Percentiles rank a stretch among this genome's conserved stretches.
Conservation (phyloP, 257 asterid species). For the Paulownia fortunei region DNA sequence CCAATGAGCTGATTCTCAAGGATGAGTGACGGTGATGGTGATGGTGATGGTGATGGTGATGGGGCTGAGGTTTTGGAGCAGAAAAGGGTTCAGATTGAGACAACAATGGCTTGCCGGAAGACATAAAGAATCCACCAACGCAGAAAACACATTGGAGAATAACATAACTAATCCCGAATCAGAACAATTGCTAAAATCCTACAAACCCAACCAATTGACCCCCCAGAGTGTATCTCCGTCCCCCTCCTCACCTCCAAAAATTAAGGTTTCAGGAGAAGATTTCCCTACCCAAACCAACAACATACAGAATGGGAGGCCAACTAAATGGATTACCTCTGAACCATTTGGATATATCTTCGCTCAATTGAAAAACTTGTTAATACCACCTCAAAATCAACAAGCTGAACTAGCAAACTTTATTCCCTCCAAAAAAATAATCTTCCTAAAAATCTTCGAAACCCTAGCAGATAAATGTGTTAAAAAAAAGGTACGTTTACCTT, state of each 20-base stretch:
- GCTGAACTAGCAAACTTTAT: conserved; percentile 27
- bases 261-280: conserved; percentile 22
- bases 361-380: conserved; percentile 9
- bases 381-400: conserved; percentile 35
- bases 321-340: conserved; percentile 25
- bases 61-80: conserved; percentile 44
- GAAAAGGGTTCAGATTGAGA: conserved; percentile 52
- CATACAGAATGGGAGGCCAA: conserved; percentile 37
- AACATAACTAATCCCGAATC: conserved; percentile 39
- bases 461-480: conserved; percentile 28
- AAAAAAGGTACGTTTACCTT: conserved; percentile 24
- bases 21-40: conserved; percentile 48
- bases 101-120: conserved; percentile 80
- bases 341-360: conserved; percentile 20
- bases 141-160: conserved; percentile 48
- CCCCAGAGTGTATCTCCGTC: conserved; percentile 28
- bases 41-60: too few relatives aligned
- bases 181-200: conserved; percentile 32
- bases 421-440: not conserved
- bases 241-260: conserved; percentile 20
- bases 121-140: conserved; percentile 63
- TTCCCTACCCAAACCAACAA: conserved; percentile 32
- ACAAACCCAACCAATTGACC: conserved; percentile 30
- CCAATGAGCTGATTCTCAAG: conserved; percentile 42
- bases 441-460: conserved; percentile 27